Evolutionary conservation across 139 green algal genomes (phyloP), one percentile per base, ranked within the genome.

Genomic region (Chlorella sp.): DNA sequence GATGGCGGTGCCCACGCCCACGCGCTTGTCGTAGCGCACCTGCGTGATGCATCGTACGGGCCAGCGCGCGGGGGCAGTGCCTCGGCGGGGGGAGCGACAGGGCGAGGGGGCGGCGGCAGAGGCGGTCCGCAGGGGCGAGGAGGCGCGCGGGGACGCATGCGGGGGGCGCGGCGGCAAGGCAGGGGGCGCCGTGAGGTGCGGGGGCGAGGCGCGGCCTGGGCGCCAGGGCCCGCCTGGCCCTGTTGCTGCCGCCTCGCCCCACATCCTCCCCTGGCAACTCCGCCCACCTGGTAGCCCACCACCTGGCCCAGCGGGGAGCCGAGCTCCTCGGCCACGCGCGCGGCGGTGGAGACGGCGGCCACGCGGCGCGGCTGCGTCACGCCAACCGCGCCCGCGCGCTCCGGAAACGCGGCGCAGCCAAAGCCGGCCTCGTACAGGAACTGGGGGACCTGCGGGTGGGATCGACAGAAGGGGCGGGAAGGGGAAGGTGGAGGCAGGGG

Each of bases 361-460:
- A 99, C 92, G 7, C 95, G 84, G 15, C 95, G 81, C 5, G 95
- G 95, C 89, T 99, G 93, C 23, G 93, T 97, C 3, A 97, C 84
- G 14, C 85, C 91, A 5, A 96, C 84, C 25, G 63, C 50, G 9
- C 91, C 91, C 2, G 67, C 53, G 8, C 84, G 73, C 81, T 96
- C 93, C 5, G 90, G 83, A 67, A 94, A 95, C 21, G 77, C 55
- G 0, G 2, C 7, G 79, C 85, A 91, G 41, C 95, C 93, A 75
- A 94, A 98, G 0, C 95, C 94, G 9, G 93, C 93, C 80, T 99
- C 94, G 58, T 92, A 88, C 59, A 98, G 83, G 77, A 99, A 99
- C 66, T 99, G 95, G 5, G 94, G 94, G 25, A 98, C 91, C 88
- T 97, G 90, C 46, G 41, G 41, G 72, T 19, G 51, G 25, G 41